These are phyloP conservation scores for Globisporangium apiculatum DNA, from an alignment of 352 stramenopile species.

Conservation along the genomic window DNA sequence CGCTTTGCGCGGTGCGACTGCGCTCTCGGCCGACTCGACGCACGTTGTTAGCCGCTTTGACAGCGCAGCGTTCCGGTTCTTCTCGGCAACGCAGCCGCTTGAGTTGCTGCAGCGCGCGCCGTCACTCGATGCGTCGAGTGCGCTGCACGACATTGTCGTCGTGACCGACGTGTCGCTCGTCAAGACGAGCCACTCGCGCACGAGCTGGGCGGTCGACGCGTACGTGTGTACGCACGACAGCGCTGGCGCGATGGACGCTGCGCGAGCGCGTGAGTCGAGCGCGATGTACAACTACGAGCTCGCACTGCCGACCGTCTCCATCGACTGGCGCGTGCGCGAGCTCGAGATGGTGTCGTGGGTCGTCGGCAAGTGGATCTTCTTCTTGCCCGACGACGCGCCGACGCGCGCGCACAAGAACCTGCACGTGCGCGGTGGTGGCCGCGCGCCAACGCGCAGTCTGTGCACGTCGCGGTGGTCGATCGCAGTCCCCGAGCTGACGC, in stretches of 20 bases:
- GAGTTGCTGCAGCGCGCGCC: conserved; percentile 22
- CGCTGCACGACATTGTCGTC: conserved; percentile 37
- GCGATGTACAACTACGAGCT: conserved; percentile 71
- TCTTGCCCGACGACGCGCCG: conserved; percentile 34
- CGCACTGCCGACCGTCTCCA: conserved; percentile 30
- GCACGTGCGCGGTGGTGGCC: conserved; percentile 16
- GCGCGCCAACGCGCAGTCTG: conserved; percentile 16
- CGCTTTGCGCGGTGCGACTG: conserved; percentile 18
- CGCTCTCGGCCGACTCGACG: conserved; percentile 27
- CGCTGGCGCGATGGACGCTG: background rate
- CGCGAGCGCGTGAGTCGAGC: conserved; percentile 5
- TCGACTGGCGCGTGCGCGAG: conserved; percentile 49
- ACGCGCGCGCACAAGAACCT: conserved; percentile 21
- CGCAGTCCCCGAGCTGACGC: conserved; percentile 20
- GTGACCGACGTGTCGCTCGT: conserved; percentile 23
- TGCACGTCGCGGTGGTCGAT: conserved; percentile 26
- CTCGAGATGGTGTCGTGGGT: conserved; percentile 62
- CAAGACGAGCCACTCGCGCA: conserved; percentile 46
- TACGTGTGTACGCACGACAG: conserved; percentile 36
- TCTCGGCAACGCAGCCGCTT: conserved; percentile 27
- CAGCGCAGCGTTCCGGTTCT: conserved; percentile 21
- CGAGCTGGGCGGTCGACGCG: conserved; percentile 32
- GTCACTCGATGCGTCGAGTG: conserved; percentile 11
- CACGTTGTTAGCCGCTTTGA: conserved; percentile 29
- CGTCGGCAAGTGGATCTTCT: conserved; percentile 75